Base-by-base conservation (phyloP, 2,329 filamentous ascomycete species). In the Penicillium digitatum region DNA sequence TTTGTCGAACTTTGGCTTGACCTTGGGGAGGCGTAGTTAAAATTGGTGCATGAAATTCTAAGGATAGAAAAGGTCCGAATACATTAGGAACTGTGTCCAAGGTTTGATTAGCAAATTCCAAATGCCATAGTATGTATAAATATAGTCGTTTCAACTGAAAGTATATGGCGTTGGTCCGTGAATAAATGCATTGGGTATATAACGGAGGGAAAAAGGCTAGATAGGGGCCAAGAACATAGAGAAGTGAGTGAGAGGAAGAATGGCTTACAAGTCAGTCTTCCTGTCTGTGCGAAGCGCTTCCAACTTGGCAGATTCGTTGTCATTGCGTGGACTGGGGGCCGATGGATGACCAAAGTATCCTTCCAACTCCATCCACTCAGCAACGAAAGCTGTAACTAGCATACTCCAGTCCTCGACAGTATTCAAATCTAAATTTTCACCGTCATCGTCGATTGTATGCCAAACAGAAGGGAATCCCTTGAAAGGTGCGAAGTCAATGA, bases 281-380 rank as follows among this genome's bases (percentile, higher is more conserved):
- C 60, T 62, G 22, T 57, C 53, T 26, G 60, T 38, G 34, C 52
- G 48, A n/a, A 57, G 57, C n/a, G 53, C 58, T 50, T 62, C 54
- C 52, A 47, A 53, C 31, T 57, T 55, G 10, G 32, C 39, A 24
- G 39, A 27, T 3, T 58, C 52, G 29, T 57, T 54, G 12, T 56
- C 48, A 31, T 43, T 57, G 38, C 55, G 49, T 38, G 34, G 29
- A 29, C 47, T 44, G 18, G 11, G 14, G 3, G 43, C 20, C 12
- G 43, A 42, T 11, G 42, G 22, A n/a, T 55, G 42, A 9, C 71
- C 71, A 50, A 85, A 72, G 57, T 73, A 81, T 1, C 78, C 83
- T 60, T 87, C 85, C 57, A 97, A 74, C 62, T 95, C 92, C 83
- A 97, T 84, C 91, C 92, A 97, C 74, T 97, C 93, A 0, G 89